Percentiles rank a stretch among this genome's conserved stretches.
Conservation (phyloP, 2,329 filamentous ascomycete genomes). For the Talaromyces sp. region DNA sequence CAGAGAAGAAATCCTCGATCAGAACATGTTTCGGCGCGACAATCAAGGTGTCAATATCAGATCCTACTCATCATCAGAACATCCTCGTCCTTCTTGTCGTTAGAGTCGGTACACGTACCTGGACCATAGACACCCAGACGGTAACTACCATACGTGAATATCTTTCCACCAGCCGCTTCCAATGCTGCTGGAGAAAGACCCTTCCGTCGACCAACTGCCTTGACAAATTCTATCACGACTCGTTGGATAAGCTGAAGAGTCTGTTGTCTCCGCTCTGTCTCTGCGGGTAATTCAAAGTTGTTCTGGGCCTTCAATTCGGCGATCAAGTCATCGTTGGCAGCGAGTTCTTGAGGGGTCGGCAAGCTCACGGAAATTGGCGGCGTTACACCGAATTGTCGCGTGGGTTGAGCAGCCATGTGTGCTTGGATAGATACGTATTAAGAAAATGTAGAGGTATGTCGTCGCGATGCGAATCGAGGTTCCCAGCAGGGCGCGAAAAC, state of each 20-base stretch:
- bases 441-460: neutral
- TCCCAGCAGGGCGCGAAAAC: neutral
- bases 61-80: constrained; percentile 51
- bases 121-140: constrained; percentile 90
- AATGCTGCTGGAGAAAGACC: constrained; percentile 70
- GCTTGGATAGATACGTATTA: neutral
- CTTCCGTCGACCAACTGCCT: constrained; percentile 68
- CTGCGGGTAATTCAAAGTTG: constrained; percentile 80
- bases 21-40: constrained; percentile 85
- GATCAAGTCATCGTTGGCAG: constrained; percentile 71
- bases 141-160: constrained; percentile 96
- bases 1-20: constrained; percentile 84
- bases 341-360: constrained; percentile 71
- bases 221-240: constrained; percentile 82
- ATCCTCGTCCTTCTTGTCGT: neutral
- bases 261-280: constrained; percentile 70
- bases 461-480: neutral
- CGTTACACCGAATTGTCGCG: constrained; percentile 66
- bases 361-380: constrained; percentile 72
- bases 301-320: constrained; percentile 82
- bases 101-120: constrained; percentile 35
- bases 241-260: constrained; percentile 72
- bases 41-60: constrained; percentile 95
- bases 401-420: constrained; percentile 17
- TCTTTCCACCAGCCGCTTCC: constrained; percentile 80